Evolutionary conservation across 805 yeast species (phyloP).

Genomic region (Yarrowia deformans): DNA sequence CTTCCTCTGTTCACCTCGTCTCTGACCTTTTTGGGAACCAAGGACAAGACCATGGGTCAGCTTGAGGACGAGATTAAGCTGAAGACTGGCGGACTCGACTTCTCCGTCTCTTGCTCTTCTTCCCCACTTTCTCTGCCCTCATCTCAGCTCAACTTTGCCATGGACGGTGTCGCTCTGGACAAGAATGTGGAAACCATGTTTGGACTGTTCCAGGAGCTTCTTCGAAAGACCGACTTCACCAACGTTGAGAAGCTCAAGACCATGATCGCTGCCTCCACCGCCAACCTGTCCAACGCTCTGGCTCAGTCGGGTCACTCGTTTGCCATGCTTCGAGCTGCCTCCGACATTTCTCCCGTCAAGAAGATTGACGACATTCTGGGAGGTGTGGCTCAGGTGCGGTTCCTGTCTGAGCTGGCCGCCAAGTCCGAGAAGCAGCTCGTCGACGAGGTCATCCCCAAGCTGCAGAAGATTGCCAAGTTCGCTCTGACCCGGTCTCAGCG

Average conservation of each 20-base stretch:
- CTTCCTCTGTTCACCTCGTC: slow-evolving; percentile 81
- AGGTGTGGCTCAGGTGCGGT: slow-evolving; percentile 81
- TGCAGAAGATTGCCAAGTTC: slow-evolving; percentile 51
- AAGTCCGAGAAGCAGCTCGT: slow-evolving; percentile 59
- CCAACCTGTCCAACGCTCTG: slow-evolving; percentile 77
- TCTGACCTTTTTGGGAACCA: slow-evolving; percentile 87
- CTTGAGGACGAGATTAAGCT: slow-evolving; percentile 85
- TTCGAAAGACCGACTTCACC: slow-evolving; percentile 70
- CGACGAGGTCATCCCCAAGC: slow-evolving; percentile 67
- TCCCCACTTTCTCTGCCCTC: slow-evolving; percentile 55
- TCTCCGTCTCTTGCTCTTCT: slow-evolving; percentile 65
- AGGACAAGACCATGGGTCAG: slow-evolving; percentile 69
- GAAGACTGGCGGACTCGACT: slow-evolving; percentile 82
- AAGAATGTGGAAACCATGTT: slow-evolving; percentile 66
- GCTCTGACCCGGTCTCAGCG: slow-evolving; percentile 41
- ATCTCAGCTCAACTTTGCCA: slow-evolving; percentile 61
- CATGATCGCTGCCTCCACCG: slow-evolving; percentile 73
- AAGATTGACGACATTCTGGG: slow-evolving; percentile 66
- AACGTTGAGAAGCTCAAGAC: slow-evolving; percentile 73
- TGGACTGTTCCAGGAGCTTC: slow-evolving; percentile 71
- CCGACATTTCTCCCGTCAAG: slow-evolving; percentile 67
- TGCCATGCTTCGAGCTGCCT: slow-evolving; percentile 70
- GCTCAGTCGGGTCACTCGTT: slow-evolving; percentile 89
- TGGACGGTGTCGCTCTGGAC: slow-evolving; percentile 75
- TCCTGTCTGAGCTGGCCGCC: slow-evolving; percentile 65